Percentiles rank a stretch among this genome's conserved stretches.
Evolutionary conservation across 768 basidiomycete genomes (phyloP).

Genomic region (Naganishia vaughanmartiniae): DNA sequence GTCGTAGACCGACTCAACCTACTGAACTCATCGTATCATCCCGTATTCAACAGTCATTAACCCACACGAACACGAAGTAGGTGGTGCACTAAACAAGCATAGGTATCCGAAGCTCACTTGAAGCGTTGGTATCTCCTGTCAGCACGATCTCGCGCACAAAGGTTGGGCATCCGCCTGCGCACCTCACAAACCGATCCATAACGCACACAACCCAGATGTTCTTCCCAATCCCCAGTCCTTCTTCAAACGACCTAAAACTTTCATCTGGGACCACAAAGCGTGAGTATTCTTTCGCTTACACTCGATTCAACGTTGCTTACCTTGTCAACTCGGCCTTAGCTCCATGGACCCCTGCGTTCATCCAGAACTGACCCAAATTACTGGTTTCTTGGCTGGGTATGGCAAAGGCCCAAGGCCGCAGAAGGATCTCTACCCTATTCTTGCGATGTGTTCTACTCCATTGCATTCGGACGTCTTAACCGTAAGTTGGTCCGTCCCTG

Average conservation of each 20-base stretch:
- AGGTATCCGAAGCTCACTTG: neutral
- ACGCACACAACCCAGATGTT: constrained; percentile 34
- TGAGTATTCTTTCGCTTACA: constrained; percentile 30
- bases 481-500: constrained; percentile 28
- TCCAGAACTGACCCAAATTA: constrained; percentile 42
- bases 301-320: neutral
- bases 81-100: neutral
- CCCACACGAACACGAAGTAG: constrained; percentile 42
- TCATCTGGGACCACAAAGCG: constrained; percentile 50
- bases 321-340: constrained; percentile 24
- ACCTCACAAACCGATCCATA: constrained; percentile 45
- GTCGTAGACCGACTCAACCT: neutral
- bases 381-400: constrained; percentile 42
- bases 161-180: constrained; percentile 50
- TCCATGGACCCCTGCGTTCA: constrained; percentile 50
- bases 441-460: constrained; percentile 49
- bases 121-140: neutral
- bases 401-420: constrained; percentile 47
- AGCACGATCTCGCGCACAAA: constrained; percentile 44
- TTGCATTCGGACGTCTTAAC: constrained; percentile 46
- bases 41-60: constrained; percentile 35
- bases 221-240: constrained; percentile 38
- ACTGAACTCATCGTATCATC: constrained; percentile 26
- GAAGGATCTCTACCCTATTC: constrained; percentile 44
- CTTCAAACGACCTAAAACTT: constrained; percentile 40